Percentiles rank a stretch among this genome's conserved stretches.
Evolutionary conservation across 495 filamentous ascomycete genomes (phyloP).

Genomic region (Pyrenula massariospora): DNA sequence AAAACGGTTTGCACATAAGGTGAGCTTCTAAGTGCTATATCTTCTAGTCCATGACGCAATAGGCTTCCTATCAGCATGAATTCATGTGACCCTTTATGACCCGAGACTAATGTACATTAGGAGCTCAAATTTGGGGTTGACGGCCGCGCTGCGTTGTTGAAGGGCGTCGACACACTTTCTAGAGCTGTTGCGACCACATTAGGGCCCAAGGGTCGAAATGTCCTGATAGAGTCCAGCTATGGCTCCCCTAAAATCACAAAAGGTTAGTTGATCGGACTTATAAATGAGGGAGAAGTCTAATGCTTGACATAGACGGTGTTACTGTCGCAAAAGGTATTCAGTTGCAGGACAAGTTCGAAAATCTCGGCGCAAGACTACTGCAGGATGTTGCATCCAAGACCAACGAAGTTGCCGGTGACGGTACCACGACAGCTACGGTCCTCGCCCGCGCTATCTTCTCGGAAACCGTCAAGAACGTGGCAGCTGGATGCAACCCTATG

Average conservation of each 20-base stretch:
- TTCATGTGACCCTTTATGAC: background rate
- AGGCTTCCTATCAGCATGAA: conserved; percentile 5
- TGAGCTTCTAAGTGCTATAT: too few species aligned
- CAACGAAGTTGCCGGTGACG: conserved; percentile 96
- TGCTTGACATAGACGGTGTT: conserved; percentile 61
- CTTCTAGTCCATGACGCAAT: conserved; percentile 3
- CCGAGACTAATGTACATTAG: conserved; percentile 29
- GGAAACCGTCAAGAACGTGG: conserved; percentile 99
- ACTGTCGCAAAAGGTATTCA: conserved; percentile 86
- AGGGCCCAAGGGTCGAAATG: conserved; percentile 95
- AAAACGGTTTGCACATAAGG: conserved; percentile 90
- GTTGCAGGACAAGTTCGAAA: conserved; percentile 98
- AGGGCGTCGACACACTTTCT: conserved; percentile 92
- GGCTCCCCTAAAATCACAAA: conserved; percentile 99
- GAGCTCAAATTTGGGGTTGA: conserved; percentile 98
- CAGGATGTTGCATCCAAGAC: conserved; percentile 99
- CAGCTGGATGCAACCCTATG: conserved; percentile 99
- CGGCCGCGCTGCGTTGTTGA: conserved; percentile 74
- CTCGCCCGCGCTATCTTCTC: conserved; percentile 98
- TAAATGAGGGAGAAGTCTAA: conserved; percentile 2
- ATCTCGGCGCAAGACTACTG: conserved; percentile 89
- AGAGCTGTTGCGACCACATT: conserved; percentile 94
- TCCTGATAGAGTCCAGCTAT: conserved; percentile 93
- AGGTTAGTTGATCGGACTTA: conserved; percentile 42
- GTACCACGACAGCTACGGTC: conserved; percentile 94